Percentiles rank a stretch among this genome's conserved stretches.
Evolutionary conservation across 495 filamentous ascomycete species (phyloP).

Genomic region (Annulohypoxylon stygium): DNA sequence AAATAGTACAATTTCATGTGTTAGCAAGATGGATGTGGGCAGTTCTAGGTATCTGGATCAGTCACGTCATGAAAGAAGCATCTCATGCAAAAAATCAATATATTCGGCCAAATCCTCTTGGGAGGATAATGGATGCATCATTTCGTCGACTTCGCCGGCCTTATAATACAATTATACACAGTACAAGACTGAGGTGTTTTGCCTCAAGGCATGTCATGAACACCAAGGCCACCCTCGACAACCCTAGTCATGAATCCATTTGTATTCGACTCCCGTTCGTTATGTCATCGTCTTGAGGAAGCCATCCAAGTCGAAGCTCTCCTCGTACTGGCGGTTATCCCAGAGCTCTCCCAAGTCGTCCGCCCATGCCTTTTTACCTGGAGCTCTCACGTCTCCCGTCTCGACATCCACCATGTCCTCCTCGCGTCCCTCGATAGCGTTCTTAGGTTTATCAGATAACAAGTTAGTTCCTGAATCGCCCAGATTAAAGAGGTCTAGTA

Average conservation of each 20-base stretch:
- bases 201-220: constrained; percentile 9
- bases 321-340: constrained; percentile 96
- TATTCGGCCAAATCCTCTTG: constrained; percentile 26
- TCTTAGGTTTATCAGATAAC: constrained; percentile 67
- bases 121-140: constrained; percentile 17
- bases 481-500: constrained; percentile 95
- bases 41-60: not conserved
- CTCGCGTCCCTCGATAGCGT: constrained; percentile 73
- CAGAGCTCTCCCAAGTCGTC: constrained; percentile 96
- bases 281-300: constrained; percentile 91
- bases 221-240: not conserved
- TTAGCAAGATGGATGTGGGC: too few relatives aligned
- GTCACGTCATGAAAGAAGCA: not conserved
- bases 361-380: constrained; percentile 94
- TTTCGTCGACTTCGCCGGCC: not conserved
- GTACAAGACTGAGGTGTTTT: constrained; percentile 15
- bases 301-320: constrained; percentile 93
- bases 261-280: constrained; percentile 17
- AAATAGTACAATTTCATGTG: too few relatives aligned
- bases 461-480: constrained; percentile 79
- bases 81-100: constrained; percentile 15
- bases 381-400: constrained; percentile 90
- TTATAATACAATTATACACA: constrained; percentile 45
- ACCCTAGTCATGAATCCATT: constrained; percentile 21
- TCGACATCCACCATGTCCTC: constrained; percentile 95